Percentiles rank a stretch among this genome's conserved stretches.
These are phyloP conservation scores for Ormosia semicastrata DNA, from an alignment of 306 rosid species.

Conservation along the genomic window DNA sequence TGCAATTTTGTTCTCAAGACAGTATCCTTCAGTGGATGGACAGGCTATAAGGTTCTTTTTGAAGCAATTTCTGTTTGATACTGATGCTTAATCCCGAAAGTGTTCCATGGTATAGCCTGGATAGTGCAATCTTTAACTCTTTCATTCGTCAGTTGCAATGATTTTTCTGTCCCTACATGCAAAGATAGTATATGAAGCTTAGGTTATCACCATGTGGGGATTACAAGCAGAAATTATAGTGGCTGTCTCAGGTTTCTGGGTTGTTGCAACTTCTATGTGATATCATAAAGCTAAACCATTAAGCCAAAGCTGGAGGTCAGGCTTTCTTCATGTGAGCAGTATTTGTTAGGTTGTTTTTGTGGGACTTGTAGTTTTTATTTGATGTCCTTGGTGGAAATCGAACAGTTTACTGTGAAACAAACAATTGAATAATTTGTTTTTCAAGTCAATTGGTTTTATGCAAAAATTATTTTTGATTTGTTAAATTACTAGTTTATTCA, in stretches of 20 bases:
- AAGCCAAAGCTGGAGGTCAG: not conserved
- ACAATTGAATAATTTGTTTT: not conserved
- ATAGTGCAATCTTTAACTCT: not conserved
- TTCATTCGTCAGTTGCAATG: not conserved
- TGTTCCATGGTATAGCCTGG: constrained; percentile 1
- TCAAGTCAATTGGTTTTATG: too few relatives aligned
- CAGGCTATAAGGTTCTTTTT: constrained; percentile 25
- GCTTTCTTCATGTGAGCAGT: not conserved
- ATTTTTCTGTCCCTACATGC: not conserved
- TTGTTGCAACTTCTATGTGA: not conserved
- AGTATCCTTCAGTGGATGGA: constrained; percentile 51
- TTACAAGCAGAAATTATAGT: not conserved
- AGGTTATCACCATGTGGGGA: not conserved
- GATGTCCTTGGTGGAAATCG: too few relatives aligned
- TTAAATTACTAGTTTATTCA: too few relatives aligned
- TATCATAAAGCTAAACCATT: not conserved
- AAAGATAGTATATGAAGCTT: not conserved
- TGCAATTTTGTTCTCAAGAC: constrained; percentile 66
- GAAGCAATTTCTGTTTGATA: constrained; percentile 12
- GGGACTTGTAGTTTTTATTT: not conserved
- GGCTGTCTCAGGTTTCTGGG: not conserved
- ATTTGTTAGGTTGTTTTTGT: not conserved
- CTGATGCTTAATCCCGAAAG: constrained; percentile 4
- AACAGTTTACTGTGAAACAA: not conserved
- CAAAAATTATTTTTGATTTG: too few relatives aligned